Evolutionary conservation across 176 grass and related monocot species (phyloP).

Genomic region (Oryza officinalis): DNA sequence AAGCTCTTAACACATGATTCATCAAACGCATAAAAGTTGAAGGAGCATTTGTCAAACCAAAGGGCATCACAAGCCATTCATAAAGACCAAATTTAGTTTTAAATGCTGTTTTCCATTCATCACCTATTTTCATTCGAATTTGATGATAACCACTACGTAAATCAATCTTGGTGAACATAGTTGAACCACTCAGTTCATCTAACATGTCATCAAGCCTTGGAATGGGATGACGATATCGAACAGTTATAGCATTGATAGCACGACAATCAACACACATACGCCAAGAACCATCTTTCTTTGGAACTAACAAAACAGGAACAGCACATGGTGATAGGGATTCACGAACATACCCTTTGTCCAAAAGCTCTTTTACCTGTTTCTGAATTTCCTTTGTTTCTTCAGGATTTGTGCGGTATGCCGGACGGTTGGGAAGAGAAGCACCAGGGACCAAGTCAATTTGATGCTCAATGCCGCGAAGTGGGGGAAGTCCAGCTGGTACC

Average conservation of each 20-base stretch:
- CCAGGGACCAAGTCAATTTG: neutral
- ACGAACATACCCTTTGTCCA: no score
- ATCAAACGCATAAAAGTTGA: neutral
- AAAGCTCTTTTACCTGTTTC: no score
- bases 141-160: no score
- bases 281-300: neutral
- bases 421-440: constrained; percentile 13
- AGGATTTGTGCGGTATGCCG: neutral
- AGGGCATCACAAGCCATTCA: constrained; percentile 15
- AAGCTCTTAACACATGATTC: neutral
- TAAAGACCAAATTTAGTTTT: neutral
- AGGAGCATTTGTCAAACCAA: neutral
- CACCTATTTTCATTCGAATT: no score
- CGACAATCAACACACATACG: neutral
- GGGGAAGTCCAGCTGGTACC: neutral
- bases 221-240: no score
- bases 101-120: neutral
- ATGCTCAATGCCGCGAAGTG: neutral
- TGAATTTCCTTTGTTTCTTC: neutral
- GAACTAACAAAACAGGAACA: no score
- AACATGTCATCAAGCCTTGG: no score
- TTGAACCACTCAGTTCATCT: no score
- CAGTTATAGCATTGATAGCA: no score
- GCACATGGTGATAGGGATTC: neutral
- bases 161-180: no score